Evolutionary conservation across 805 yeast genomes (phyloP), one percentile per base, ranked within the genome.

Genomic region (Teunomyces gatunensis): DNA sequence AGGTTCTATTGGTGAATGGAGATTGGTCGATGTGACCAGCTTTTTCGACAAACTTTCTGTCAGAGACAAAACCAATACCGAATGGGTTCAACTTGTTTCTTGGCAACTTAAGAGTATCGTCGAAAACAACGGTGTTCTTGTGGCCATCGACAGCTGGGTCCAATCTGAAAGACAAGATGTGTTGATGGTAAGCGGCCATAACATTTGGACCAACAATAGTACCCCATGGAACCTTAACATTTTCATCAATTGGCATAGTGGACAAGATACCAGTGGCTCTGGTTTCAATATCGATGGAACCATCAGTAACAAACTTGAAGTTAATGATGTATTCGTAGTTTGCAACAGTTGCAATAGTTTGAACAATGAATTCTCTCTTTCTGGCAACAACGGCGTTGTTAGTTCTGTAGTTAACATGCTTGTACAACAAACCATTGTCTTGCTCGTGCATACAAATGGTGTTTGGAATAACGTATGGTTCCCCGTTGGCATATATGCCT

Each of bases 221-320:
- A 58, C 90, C 91, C 79, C 81, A 79, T 53, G 86, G 86, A 51
- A 84, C 87, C 46, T 70, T 75, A 51, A 76, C 77, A 60, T 78
- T 82, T 54, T 79, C 83, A 54, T 87, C 91, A 54, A 85, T 81
- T 57, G 90, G 89, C 85, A 84, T 85, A 49, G 95, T 87, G 30
- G 92, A 86, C 55, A 87, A 75, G 60, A 87, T 87, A 76, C 95
- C 95, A 48, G 95, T 87, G 51, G 94, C 94, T 71, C 92, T 79
- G 50, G 85, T 84, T 65, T 87, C 89, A 51, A 87, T 82, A 54
- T 82, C 83, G 57, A 87, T 83, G 46, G 84, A 83, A 59, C 91
- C 95, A 55, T 84, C 89, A 67, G 81, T 89, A 58, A 83, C 87
- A 59, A 87, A 82, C 61, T 85, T 79, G 62, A 83, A 71, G 69